Percentiles rank a stretch among this genome's conserved stretches.
phyloP scores from a whole-genome alignment of 2,329 filamentous ascomycete genomes.

The Calcarisporium arbuscula region DNA sequence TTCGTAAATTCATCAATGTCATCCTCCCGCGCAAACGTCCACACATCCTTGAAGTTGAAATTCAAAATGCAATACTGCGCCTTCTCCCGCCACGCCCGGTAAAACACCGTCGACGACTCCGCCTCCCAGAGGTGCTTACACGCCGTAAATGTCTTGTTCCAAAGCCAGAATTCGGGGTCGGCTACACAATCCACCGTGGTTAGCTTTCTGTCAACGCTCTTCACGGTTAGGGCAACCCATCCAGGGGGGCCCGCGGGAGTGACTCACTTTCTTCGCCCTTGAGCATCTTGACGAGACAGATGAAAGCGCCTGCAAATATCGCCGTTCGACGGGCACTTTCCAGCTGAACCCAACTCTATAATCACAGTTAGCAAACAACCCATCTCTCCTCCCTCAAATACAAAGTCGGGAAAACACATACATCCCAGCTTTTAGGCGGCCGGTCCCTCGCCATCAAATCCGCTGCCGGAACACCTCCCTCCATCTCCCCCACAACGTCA shows the following conservation, averaged over 20 bases:
- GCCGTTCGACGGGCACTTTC: slow-evolving; percentile 35
- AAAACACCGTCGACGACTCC: slow-evolving; percentile 33
- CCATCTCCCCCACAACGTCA: slow-evolving; percentile 26
- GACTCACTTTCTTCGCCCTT: slow-evolving; percentile 24
- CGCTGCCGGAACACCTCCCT: slow-evolving; percentile 16
- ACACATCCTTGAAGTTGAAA: slow-evolving; percentile 28
- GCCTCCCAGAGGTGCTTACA: slow-evolving; percentile 39
- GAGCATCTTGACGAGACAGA: slow-evolving; percentile 27
- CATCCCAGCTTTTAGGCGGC: slow-evolving; percentile 37
- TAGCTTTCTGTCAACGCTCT: too few species aligned
- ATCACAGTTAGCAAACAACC: slow-evolving; percentile 2
- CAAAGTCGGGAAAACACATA: slow-evolving; percentile 10
- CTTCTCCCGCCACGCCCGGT: slow-evolving; percentile 36
- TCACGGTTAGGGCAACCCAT: too few species aligned
- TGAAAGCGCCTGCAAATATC: slow-evolving; percentile 24
- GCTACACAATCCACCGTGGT: slow-evolving; percentile 5
- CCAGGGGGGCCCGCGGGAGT: too few species aligned
- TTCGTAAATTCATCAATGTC: slow-evolving; percentile 34
- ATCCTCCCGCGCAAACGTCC: slow-evolving; percentile 27
- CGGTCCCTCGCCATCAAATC: slow-evolving; percentile 19
- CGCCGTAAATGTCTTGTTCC: slow-evolving; percentile 24
- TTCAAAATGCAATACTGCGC: slow-evolving; percentile 29
- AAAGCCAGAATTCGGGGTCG: slow-evolving; percentile 8
- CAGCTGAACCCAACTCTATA: slow-evolving; percentile 33
- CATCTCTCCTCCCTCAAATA: too few species aligned